Conservation (phyloP, 805 yeast species). For the Pichia eremophila region DNA sequence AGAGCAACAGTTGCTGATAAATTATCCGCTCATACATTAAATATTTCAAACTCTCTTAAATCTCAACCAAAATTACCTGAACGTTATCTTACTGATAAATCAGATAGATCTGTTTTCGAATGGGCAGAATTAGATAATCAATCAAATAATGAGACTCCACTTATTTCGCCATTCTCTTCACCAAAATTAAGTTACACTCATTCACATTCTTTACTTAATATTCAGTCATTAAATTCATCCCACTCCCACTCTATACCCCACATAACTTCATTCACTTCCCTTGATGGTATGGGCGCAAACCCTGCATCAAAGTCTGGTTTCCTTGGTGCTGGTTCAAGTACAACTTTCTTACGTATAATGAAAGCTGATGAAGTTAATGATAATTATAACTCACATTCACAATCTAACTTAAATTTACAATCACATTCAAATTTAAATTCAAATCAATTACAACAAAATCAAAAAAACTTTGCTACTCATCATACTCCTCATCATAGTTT, state of each 20-base stretch:
- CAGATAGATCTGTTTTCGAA: constrained; percentile 11
- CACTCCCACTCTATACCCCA: constrained; percentile 1
- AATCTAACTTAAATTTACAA: too few species aligned
- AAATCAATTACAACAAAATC: too few species aligned
- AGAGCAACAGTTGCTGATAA: neutral
- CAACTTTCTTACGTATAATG: constrained; percentile 36
- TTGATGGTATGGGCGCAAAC: constrained; percentile 62
- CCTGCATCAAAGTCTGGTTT: constrained; percentile 43
- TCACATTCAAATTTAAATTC: too few species aligned
- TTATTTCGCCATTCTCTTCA: constrained; percentile 3
- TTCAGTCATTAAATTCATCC: neutral
- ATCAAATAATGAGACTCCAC: neutral
- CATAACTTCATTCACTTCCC: constrained; percentile 5
- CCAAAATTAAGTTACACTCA: constrained; percentile 2
- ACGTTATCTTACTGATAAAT: constrained; percentile 7
- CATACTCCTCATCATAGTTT: neutral
- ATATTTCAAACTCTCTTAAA: constrained; percentile 11
- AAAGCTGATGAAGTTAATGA: constrained; percentile 25
- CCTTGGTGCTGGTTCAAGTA: constrained; percentile 56
- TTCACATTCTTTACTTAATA: neutral
- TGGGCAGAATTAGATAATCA: constrained; percentile 10
- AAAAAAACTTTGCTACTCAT: too few species aligned
- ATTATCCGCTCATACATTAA: neutral
- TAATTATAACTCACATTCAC: neutral
- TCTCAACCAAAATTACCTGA: constrained; percentile 13